Conservation (phyloP, 768 basidiomycete genomes). For the Podaxis carcinomalis region DNA sequence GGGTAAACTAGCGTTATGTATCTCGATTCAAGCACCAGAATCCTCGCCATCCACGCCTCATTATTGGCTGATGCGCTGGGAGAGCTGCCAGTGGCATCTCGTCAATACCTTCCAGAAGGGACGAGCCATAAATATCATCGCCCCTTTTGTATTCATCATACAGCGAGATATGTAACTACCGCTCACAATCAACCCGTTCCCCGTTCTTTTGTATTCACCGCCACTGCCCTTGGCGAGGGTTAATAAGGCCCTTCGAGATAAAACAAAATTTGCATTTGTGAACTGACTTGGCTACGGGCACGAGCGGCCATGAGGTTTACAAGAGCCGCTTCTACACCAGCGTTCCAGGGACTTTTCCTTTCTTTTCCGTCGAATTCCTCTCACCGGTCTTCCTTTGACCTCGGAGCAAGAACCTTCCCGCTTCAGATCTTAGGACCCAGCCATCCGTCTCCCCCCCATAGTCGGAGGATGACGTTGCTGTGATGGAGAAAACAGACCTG, state of each 20-base stretch:
- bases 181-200: neutral
- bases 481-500: neutral
- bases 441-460: neutral
- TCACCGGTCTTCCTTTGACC: conserved; percentile 11
- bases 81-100: conserved; percentile 1
- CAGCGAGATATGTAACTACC: neutral
- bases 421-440: neutral
- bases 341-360: conserved; percentile 6
- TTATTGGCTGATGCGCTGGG: conserved; percentile 5
- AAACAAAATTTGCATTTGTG: neutral
- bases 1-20: neutral
- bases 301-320: conserved; percentile 1
- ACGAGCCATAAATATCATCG: conserved; percentile 7
- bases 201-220: neutral
- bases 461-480: conserved; percentile 8
- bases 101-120: neutral
- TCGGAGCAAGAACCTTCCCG: conserved; percentile 10
- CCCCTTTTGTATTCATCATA: neutral
- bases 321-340: conserved; percentile 7
- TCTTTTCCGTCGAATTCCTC: conserved; percentile 11
- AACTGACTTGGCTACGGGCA: neutral
- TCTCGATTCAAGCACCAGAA: conserved; percentile 6
- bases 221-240: neutral
- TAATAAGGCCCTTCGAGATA: neutral
- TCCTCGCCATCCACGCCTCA: neutral